Conservation (phyloP, 768 basidiomycete species). For the Boletus rubescentipes region DNA sequence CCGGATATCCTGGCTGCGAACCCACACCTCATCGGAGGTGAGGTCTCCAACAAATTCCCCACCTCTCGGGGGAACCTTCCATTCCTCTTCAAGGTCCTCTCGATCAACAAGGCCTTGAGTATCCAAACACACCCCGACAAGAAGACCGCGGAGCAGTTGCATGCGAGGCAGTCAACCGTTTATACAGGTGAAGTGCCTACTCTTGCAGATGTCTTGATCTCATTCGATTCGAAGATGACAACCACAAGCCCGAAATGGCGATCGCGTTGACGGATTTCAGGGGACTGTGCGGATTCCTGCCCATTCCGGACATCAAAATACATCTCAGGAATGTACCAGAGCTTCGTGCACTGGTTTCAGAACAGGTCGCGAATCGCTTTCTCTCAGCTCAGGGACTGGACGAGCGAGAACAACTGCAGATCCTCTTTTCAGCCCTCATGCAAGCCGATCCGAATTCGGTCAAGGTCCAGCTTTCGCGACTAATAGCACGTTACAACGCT, state of each 20-base stretch:
- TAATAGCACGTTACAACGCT: constrained; percentile 63
- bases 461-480: constrained; percentile 49
- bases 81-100: constrained; percentile 90
- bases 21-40: constrained; percentile 65
- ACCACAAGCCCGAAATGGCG: constrained; percentile 99
- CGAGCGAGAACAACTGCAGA: constrained; percentile 57
- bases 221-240: constrained; percentile 66
- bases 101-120: constrained; percentile 85
- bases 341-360: constrained; percentile 67
- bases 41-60: constrained; percentile 54
- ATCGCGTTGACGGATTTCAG: constrained; percentile 88
- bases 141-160: constrained; percentile 67
- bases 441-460: constrained; percentile 58
- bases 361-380: constrained; percentile 52
- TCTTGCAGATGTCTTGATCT: background rate
- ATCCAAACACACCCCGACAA: constrained; percentile 95
- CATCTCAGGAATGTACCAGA: constrained; percentile 74
- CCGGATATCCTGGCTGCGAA: constrained; percentile 62
- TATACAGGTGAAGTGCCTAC: constrained; percentile 74
- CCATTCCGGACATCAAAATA: constrained; percentile 66
- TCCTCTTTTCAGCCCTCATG: constrained; percentile 85
- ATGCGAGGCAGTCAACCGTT: constrained; percentile 68
- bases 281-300: constrained; percentile 92
- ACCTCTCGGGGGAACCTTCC: constrained; percentile 70
- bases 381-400: constrained; percentile 34